Evolutionary conservation across 192 early-diverging fungal species (phyloP), one percentile per base, ranked within the genome.

Genomic region (Kappamyces sp.): DNA sequence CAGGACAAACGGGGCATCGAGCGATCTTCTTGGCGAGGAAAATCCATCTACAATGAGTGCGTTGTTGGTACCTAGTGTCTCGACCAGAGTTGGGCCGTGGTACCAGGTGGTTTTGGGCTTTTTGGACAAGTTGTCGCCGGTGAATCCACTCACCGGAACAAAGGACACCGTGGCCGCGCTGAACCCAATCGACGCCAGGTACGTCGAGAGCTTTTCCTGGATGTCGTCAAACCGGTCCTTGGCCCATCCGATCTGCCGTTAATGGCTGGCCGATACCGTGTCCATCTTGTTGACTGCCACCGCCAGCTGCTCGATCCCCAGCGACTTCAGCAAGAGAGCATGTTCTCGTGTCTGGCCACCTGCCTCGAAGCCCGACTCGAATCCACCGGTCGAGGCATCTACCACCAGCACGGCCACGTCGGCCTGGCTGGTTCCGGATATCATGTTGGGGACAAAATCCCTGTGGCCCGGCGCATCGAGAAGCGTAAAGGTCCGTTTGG

Each of bases 391-490:
- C 0, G 86, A 80, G 2, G 88, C 82, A 65, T 96, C 94, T 4
- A 96, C 87, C 5, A 98, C 96, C 36, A 99, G 75, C 7, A 98
- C 76, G 0, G 93, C 92, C 11, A 87, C 93, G 80, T 99, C 96
- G 0, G 96, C 96, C 74, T 92, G 90, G 31, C 81, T 70, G 3
- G 96, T 90, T 3, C 96, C 96, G 1, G 87, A 86, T 60, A 99
- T 96, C 94, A 99, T 98, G 66, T 95, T 93, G n/a, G 96, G 94
- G 49, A 99, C 87, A 70, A 99, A 99, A 72, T 99, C 96, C 22
- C 89, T 78, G 63, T 99, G 96, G 2, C 96, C 96, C 2, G 96
- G 96, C 2, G 94, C 91, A 65, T 99, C 96, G 61, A 99, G 64
- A 8, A 99, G 57, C 3, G 91, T 96, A 59, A 94, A 95, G 34